Evolutionary conservation across 192 early-diverging fungal species (phyloP), one percentile per base, ranked within the genome.

Genomic region (Entophlyctis helioformis): DNA sequence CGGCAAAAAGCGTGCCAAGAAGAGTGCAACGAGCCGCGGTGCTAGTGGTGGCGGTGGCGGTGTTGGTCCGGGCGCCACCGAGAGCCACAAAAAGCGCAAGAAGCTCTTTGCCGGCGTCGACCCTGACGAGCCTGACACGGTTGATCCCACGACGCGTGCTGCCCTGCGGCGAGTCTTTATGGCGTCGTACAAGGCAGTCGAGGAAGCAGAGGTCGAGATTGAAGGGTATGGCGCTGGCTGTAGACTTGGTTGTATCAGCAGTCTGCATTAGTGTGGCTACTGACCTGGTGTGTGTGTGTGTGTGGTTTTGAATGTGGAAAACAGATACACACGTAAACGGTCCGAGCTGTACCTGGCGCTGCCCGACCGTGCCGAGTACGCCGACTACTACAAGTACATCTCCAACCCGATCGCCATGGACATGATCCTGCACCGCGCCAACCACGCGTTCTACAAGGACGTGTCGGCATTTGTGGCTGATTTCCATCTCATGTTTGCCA

Each of bases 361-460:
- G 21, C 85, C 84, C 12, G 71, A 64, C 51, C 60, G 74, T 39
- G 63, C 60, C 35, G 66, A 76, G 31, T 98, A 94, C 52, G 83
- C 89, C 0, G 82, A 84, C 56, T 98, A 98, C 59, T 96, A 93
- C 55, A 66, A 76, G 48, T 68, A 91, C 40, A 98, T 98, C 53
- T 56, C 62, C n/a, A 58, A 81, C 22, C 95, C 91, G 4, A 90
- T 95, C 39, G 83, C 90, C 2, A 69, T 98, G 74, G 81, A 87
- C 36, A 82, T 75, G 37, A 98, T 98, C 59, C 66, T 81, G 47
- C 66, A 72, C 46, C 72, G 81, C 18, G 78, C 92, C 51, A 76
- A 77, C 48, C 76, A 62, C 11, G 57, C 69, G 33, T 62, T 72
- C 46, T 98, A 98, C 61, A 62, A 45, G 9, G 28, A 38, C 33